Conservation (phyloP, 1,139 yeast genomes). For the Blastobotrys persicus region DNA sequence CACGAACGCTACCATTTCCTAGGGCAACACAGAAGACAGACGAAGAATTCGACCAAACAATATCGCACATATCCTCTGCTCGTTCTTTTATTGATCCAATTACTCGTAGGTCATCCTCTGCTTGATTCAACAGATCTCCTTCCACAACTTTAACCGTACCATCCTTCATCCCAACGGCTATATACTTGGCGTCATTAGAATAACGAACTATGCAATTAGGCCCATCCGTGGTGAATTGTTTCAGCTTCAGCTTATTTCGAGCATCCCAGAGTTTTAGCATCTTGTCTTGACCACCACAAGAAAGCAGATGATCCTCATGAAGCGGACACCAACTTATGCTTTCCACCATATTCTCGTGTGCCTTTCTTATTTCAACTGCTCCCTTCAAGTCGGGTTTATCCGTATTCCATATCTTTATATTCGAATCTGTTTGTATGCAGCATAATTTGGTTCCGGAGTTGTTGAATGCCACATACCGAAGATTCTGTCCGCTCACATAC, state of each 20-base stretch:
- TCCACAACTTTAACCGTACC: constrained; percentile 26
- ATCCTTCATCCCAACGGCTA: constrained; percentile 49
- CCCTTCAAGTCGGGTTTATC: constrained; percentile 29
- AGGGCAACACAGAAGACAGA: constrained; percentile 34
- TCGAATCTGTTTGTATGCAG: constrained; percentile 28
- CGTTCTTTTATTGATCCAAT: constrained; percentile 9
- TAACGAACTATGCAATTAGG: constrained; percentile 44
- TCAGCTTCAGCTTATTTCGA: constrained; percentile 43
- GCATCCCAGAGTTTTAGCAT: constrained; percentile 56
- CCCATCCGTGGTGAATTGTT: constrained; percentile 37
- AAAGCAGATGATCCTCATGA: constrained; percentile 49
- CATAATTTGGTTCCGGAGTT: constrained; percentile 32
- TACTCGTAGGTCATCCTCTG: constrained; percentile 23
- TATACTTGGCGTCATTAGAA: constrained; percentile 52
- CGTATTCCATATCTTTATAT: constrained; percentile 31
- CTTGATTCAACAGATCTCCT: constrained; percentile 15
- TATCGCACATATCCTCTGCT: constrained; percentile 39
- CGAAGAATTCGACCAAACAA: constrained; percentile 37
- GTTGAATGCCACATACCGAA: constrained; percentile 30
- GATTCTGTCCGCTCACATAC: constrained; percentile 16
- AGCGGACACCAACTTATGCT: constrained; percentile 61
- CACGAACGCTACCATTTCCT: constrained; percentile 37
- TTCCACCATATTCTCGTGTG: constrained; percentile 45
- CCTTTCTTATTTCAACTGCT: constrained; percentile 24
- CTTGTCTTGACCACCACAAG: constrained; percentile 56